These are phyloP conservation scores for Podaxis pistillaris DNA, from an alignment of 768 basidiomycete genomes.

Conservation along the genomic window DNA sequence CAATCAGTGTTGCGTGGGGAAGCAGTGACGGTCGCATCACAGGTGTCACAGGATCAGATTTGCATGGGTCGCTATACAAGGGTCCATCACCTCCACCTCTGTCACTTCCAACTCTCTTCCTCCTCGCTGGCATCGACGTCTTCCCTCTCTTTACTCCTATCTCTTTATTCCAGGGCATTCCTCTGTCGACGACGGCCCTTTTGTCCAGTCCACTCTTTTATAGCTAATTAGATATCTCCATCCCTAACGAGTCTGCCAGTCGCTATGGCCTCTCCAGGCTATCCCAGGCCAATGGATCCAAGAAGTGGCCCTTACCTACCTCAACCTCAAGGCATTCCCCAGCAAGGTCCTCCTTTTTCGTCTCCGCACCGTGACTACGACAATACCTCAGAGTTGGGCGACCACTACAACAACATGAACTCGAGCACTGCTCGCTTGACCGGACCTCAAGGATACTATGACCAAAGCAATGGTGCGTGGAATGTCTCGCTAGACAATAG, in stretches of 20 bases:
- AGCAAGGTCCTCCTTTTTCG: slow-evolving; percentile 21
- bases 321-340: slow-evolving; percentile 21
- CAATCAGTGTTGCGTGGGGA: slow-evolving; percentile 10
- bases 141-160: slow-evolving; percentile 14
- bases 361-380: slow-evolving; percentile 42
- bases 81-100: slow-evolving; percentile 21
- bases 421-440: slow-evolving; percentile 58
- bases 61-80: slow-evolving; percentile 16
- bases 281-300: slow-evolving; percentile 19
- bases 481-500: neutral
- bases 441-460: slow-evolving; percentile 39
- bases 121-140: slow-evolving; percentile 20
- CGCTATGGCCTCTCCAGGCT: slow-evolving; percentile 17
- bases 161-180: neutral
- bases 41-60: slow-evolving; percentile 21
- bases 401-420: slow-evolving; percentile 50
- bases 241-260: slow-evolving; percentile 9
- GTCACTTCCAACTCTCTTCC: slow-evolving; percentile 17
- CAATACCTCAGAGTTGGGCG: slow-evolving; percentile 47
- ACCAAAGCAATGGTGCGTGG: slow-evolving; percentile 30
- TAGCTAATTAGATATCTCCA: slow-evolving; percentile 9
- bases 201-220: slow-evolving; percentile 19
- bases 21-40: slow-evolving; percentile 18
- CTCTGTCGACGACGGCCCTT: slow-evolving; percentile 2
- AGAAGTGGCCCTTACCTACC: slow-evolving; percentile 20